A percentile compares a stretch with the other conserved stretches of the same genome.
Evolutionary conservation across 2,329 filamentous ascomycete species (phyloP).

Genomic region (Paecilomyces sp.): DNA sequence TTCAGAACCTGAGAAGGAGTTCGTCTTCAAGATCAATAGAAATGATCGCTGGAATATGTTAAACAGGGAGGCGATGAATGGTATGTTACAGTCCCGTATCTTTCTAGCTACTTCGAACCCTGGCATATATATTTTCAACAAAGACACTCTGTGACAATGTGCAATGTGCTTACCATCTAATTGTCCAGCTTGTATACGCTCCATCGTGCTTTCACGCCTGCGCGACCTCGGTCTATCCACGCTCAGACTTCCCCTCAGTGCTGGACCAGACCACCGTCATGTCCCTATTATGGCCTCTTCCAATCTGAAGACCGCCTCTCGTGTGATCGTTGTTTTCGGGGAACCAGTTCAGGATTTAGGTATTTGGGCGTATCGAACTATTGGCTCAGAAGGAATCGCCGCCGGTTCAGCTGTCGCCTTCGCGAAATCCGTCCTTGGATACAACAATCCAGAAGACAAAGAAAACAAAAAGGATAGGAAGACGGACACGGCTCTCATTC

Average conservation of each 20-base stretch:
- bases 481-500: constrained; percentile 46
- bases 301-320: constrained; percentile 49
- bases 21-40: constrained; percentile 65
- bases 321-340: constrained; percentile 68
- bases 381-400: constrained; percentile 58
- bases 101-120: not conserved
- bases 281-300: constrained; percentile 61
- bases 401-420: constrained; percentile 64
- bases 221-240: constrained; percentile 52
- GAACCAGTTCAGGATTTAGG: constrained; percentile 67
- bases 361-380: constrained; percentile 62
- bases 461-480: constrained; percentile 9
- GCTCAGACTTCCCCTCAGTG: constrained; percentile 54
- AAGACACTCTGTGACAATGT: not conserved
- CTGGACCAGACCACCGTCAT: constrained; percentile 46
- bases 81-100: constrained; percentile 41
- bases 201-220: constrained; percentile 57
- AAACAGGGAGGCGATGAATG: constrained; percentile 67
- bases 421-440: constrained; percentile 40
- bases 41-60: constrained; percentile 71
- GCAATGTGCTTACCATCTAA: not conserved
- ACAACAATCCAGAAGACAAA: constrained; percentile 24
- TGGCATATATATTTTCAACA: not conserved
- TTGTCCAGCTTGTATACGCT: constrained; percentile 52
- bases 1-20: constrained; percentile 59